Base-by-base conservation (phyloP, 345 rosid species). In the Eucalyptus sp. region DNA sequence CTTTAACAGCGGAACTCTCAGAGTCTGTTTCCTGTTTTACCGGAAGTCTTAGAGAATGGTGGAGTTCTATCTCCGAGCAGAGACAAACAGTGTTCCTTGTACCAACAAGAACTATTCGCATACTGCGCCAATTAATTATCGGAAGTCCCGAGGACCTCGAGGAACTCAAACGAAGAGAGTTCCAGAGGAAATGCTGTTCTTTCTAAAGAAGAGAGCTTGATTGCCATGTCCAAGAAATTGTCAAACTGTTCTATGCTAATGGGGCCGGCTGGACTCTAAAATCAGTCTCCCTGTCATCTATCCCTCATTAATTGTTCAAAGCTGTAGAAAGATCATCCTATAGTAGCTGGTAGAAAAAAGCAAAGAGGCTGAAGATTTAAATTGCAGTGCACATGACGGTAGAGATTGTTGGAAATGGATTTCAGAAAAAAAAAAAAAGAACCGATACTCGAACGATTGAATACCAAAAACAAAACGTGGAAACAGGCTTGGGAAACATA, bases 401-500 rank as follows among this genome's bases (percentile, higher is more conserved):
- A 37, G 41, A 37, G 41, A 37, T 37, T 37, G 41, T 37, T 37
- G 41, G 41, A 37, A 37, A 37, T 37, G 41, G 41, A 37, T 37
- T 37, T 37, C 41, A 37, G 41, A 37, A 37, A 33, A 33, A 52
- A 52, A 16, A 7, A 52, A 52, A 3, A 52, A 18, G 2, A 52
- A 52, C 7, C 10, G 0, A 52, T 52, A 18, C 24, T 52, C 58
- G 9, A 52, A 52, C 2, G 24, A 52, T 52, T 0, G 10, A 52
- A 52, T 52, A 18, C 8, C 18, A 52, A 52, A 52, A 52, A 18
- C 4, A 52, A 52, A 52, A 52, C 1, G 10, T 52, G 58, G 2
- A 52, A 52, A 52, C 2, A 1, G 10, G 10, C 10, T 1, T 0
- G 4, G 10, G 2, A 52, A 52, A 52, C 1, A 52, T 52, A 1